Conservation (phyloP, 495 filamentous ascomycete species). For the Podospora fimiseda region DNA sequence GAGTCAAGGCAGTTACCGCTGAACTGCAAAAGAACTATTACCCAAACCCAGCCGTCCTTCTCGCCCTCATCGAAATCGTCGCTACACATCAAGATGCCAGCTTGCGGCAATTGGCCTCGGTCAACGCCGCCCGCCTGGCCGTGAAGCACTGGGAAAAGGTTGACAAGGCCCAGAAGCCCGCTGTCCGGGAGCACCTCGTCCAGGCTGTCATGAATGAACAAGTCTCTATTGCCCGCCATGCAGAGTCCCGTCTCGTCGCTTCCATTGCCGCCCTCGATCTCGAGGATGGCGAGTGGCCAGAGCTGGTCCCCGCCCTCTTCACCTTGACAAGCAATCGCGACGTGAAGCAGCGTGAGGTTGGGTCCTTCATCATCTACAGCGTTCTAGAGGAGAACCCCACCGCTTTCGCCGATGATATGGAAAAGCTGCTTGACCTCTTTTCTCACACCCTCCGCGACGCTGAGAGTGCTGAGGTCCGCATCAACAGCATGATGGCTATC, state of each 20-base stretch:
- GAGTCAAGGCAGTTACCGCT: slow-evolving; percentile 83
- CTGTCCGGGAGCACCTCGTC: slow-evolving; percentile 74
- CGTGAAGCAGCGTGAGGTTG: slow-evolving; percentile 78
- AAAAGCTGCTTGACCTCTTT: slow-evolving; percentile 77
- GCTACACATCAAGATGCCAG: slow-evolving; percentile 63
- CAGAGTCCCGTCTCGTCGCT: slow-evolving; percentile 79
- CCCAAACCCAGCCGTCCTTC: slow-evolving; percentile 71
- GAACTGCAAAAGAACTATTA: slow-evolving; percentile 89
- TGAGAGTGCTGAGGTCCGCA: slow-evolving; percentile 82
- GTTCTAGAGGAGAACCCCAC: slow-evolving; percentile 80
- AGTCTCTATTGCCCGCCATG: slow-evolving; percentile 69
- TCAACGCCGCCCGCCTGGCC: slow-evolving; percentile 76
- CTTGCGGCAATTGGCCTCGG: slow-evolving; percentile 81
- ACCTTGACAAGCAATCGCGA: slow-evolving; percentile 64
- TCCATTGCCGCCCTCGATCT: slow-evolving; percentile 82
- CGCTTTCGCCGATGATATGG: slow-evolving; percentile 66
- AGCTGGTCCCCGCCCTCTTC: slow-evolving; percentile 68
- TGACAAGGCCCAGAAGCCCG: slow-evolving; percentile 52
- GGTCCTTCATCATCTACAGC: slow-evolving; percentile 86
- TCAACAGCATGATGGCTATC: slow-evolving; percentile 92
- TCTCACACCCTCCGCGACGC: slow-evolving; percentile 80
- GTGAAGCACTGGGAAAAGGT: slow-evolving; percentile 79
- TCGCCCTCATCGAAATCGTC: slow-evolving; percentile 77
- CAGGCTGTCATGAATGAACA: slow-evolving; percentile 74
- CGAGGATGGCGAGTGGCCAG: slow-evolving; percentile 77